Conservation (phyloP, 1,139 yeast species). For the Candida sojae region DNA sequence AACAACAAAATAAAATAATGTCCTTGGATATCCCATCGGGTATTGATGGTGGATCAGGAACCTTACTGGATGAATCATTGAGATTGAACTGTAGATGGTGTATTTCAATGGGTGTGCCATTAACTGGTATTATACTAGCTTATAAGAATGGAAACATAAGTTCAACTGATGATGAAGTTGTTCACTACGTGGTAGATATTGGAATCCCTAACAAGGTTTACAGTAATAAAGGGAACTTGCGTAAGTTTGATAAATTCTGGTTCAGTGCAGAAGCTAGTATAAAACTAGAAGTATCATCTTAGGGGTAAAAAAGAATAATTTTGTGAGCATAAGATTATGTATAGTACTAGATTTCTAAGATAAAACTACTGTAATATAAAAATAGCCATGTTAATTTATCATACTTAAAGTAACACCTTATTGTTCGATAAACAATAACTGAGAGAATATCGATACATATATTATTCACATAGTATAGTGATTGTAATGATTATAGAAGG, state of each 20-base stretch:
- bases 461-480: too few species aligned
- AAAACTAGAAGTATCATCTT: conserved; percentile 22
- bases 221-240: conserved; percentile 37
- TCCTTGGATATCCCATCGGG: conserved; percentile 86
- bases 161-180: conserved; percentile 30
- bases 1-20: conserved; percentile 50
- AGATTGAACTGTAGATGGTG: conserved; percentile 50
- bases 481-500: too few species aligned
- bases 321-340: too few species aligned
- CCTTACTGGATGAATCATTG: conserved; percentile 36
- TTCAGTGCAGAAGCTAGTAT: conserved; percentile 37
- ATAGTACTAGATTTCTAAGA: too few species aligned
- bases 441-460: too few species aligned
- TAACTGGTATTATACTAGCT: conserved; percentile 64
- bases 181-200: conserved; percentile 68
- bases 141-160: conserved; percentile 48
- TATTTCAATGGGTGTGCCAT: conserved; percentile 73
- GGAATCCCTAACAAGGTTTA: conserved; percentile 65
- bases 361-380: too few species aligned
- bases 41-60: conserved; percentile 82
- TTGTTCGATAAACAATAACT: too few species aligned
- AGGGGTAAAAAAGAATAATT: neutral
- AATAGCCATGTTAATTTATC: too few species aligned
- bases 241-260: conserved; percentile 50
- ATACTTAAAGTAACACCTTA: too few species aligned